Base-by-base conservation (phyloP, 352 stramenopile genomes). In the Globisporangium lucens region DNA sequence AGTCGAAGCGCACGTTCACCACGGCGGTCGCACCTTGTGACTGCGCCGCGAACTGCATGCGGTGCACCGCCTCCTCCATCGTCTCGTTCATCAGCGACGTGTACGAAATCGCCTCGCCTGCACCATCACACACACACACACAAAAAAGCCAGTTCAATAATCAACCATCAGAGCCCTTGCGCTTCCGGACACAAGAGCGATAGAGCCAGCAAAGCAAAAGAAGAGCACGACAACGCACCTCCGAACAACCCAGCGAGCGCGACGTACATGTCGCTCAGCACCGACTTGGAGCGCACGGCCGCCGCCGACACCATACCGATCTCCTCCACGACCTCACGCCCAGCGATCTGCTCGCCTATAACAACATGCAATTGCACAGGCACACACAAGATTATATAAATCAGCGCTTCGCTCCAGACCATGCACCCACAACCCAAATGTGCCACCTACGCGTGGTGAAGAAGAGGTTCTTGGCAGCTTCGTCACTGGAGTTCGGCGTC, bases 61-160 rank as follows among this genome's bases (percentile, higher is more conserved):
- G 84, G 63, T 93, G 82, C 60, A 91, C 81, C 3, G 86, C 86
- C 72, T 94, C 86, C 33, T 81, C 73, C 75, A 83, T 88, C 55
- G 86, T 91, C 71, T 94, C 84, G 72, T 94, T 94, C 84, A 94
- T 88, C 49, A 94, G 69, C 58, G 80, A 83, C 63, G 86, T 91
- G 77, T 94, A 94, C 27, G 86, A 87, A 27, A 78, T 67, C 33
- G 86, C 85, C 61, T 94, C 86, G 17, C 86, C 79, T 84, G 52
- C 30, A 33, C 22, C 17, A 8, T 20, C 6, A 22, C 7, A 12
- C 24, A 29, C 20, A 15, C 30, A 69, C n/a, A 12, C 4, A 52
- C 6, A n/a, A 10, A 5, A 10, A 5, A 29, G 20, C 6, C 24
- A 24, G 24, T 24, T 24, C 24, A 24, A 24, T 24, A 24, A 24